phyloP scores from a whole-genome alignment of 192 early-diverging fungal genomes.

The Entrophospora sp. region DNA sequence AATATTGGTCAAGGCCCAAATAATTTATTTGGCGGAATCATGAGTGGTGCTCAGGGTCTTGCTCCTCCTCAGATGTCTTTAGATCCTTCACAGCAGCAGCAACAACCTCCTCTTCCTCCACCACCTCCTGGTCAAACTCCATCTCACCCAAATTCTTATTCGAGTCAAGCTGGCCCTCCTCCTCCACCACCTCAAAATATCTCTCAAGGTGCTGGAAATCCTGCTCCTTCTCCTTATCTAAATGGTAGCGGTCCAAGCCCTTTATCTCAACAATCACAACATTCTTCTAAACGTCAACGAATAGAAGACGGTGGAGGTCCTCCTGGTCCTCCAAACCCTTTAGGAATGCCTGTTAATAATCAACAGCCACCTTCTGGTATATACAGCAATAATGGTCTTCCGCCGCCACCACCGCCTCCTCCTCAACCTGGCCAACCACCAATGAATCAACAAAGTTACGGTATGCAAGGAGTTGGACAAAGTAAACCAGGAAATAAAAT shows the following conservation, averaged over 20 bases:
- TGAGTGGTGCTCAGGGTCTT: slow-evolving; percentile 34
- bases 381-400: slow-evolving; percentile 30
- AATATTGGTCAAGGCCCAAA: slow-evolving; percentile 54
- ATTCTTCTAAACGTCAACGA: slow-evolving; percentile 26
- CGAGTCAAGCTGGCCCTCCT: slow-evolving; percentile 29
- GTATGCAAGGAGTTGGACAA: not conserved
- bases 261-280: slow-evolving; percentile 35
- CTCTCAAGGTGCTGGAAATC: slow-evolving; percentile 27
- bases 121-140: slow-evolving; percentile 25
- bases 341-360: slow-evolving; percentile 39
- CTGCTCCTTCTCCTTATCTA: slow-evolving; percentile 35
- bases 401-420: slow-evolving; percentile 19
- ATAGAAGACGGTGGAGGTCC: slow-evolving; percentile 29
- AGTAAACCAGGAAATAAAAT: slow-evolving; percentile 16
- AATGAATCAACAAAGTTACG: slow-evolving; percentile 4
- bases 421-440: too few species aligned
- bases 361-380: slow-evolving; percentile 36
- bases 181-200: slow-evolving; percentile 29
- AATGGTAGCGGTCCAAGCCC: slow-evolving; percentile 25
- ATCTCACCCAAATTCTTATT: slow-evolving; percentile 23
- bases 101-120: too few species aligned
- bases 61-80: slow-evolving; percentile 45
- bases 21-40: slow-evolving; percentile 47
- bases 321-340: slow-evolving; percentile 28
- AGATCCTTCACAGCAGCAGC: slow-evolving; percentile 37